These are phyloP conservation scores for Cucurbita ficifolia DNA, from an alignment of 306 rosid species.

Conservation along the genomic window DNA sequence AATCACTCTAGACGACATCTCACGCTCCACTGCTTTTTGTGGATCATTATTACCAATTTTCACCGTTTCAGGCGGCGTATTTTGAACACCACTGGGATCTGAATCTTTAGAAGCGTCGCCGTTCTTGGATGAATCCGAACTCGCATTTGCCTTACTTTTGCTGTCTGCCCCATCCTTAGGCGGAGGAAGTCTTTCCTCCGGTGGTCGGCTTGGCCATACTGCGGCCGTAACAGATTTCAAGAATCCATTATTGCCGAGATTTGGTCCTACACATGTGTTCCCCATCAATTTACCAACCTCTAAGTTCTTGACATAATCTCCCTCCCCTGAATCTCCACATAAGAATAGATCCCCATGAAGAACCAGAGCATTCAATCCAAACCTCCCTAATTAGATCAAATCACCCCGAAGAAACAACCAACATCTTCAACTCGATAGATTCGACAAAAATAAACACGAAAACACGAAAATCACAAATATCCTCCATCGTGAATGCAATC, in stretches of 20 bases:
- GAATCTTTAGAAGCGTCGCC: not conserved
- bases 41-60: slow-evolving; percentile 22
- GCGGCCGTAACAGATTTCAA: slow-evolving; percentile 59
- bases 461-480: not conserved
- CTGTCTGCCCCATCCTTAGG: slow-evolving; percentile 20
- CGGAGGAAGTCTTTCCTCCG: slow-evolving; percentile 49
- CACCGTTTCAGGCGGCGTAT: slow-evolving; percentile 48
- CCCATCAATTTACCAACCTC: slow-evolving; percentile 48
- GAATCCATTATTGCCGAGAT: slow-evolving; percentile 40
- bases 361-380: not conserved
- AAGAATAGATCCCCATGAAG: slow-evolving; percentile 21
- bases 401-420: slow-evolving; percentile 15
- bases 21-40: slow-evolving; percentile 16
- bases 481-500: not conserved
- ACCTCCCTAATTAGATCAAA: slow-evolving; percentile 13
- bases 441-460: not conserved
- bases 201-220: slow-evolving; percentile 49
- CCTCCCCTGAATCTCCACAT: slow-evolving; percentile 15
- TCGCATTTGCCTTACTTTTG: slow-evolving; percentile 3
- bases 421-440: not conserved
- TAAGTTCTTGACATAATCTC: slow-evolving; percentile 17
- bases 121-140: slow-evolving; percentile 13
- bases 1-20: slow-evolving; percentile 7
- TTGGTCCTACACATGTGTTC: slow-evolving; percentile 84
- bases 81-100: slow-evolving; percentile 25